Percentiles rank a stretch among this genome's conserved stretches.
These are phyloP conservation scores for Candida silvicultrix DNA, from an alignment of 805 yeast genomes.

Conservation along the genomic window DNA sequence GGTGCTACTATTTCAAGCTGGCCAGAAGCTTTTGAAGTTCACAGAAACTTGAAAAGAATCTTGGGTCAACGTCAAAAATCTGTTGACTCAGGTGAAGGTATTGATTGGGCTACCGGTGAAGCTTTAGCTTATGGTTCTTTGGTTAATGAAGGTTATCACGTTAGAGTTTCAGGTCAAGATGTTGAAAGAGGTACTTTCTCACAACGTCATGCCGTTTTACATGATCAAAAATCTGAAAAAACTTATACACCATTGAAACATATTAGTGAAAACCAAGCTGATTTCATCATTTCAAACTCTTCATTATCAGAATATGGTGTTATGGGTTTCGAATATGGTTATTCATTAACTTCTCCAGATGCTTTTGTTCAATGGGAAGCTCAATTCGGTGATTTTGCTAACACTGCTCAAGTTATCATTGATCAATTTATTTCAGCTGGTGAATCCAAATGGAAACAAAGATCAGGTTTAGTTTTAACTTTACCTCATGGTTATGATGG, in stretches of 20 bases:
- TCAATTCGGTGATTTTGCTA: slow-evolving; percentile 99
- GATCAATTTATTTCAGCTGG: slow-evolving; percentile 97
- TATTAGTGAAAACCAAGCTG: slow-evolving; percentile 75
- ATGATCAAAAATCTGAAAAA: slow-evolving; percentile 84
- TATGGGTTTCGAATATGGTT: slow-evolving; percentile 98
- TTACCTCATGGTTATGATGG: slow-evolving; percentile 99
- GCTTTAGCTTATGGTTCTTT: slow-evolving; percentile 96
- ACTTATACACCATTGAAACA: slow-evolving; percentile 83
- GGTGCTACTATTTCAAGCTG: slow-evolving; percentile 76
- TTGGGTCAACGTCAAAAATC: slow-evolving; percentile 82
- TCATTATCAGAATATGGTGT: slow-evolving; percentile 98
- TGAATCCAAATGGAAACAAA: slow-evolving; percentile 98
- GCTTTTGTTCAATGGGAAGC: slow-evolving; percentile 99
- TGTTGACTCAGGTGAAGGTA: slow-evolving; percentile 82
- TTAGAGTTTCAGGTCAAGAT: slow-evolving; percentile 98
- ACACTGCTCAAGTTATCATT: slow-evolving; percentile 95
- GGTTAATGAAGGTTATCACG: slow-evolving; percentile 88
- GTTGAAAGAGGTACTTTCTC: slow-evolving; percentile 99
- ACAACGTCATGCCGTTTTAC: slow-evolving; percentile 97
- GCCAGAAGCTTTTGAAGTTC: slow-evolving; percentile 85
- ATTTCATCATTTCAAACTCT: slow-evolving; percentile 85
- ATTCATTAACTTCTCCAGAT: slow-evolving; percentile 95
- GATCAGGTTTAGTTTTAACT: slow-evolving; percentile 92
- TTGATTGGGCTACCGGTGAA: slow-evolving; percentile 99
- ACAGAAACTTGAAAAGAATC: slow-evolving; percentile 94